Base-by-base conservation (phyloP, 495 filamentous ascomycete species). In the Tuber calosporum region DNA sequence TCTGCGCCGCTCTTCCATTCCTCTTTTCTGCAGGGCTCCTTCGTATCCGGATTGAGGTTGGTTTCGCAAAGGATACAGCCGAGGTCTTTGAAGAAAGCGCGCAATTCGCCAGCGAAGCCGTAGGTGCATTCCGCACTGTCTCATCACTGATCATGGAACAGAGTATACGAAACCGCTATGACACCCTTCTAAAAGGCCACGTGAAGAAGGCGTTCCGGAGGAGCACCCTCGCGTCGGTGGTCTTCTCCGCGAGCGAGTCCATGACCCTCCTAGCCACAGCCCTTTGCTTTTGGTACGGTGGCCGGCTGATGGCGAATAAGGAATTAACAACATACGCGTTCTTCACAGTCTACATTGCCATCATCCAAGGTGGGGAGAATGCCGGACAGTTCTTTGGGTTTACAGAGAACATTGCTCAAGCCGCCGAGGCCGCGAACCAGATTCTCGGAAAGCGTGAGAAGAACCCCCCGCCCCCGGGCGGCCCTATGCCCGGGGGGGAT, bases 251-350 rank as follows among this genome's bases (percentile, higher is more conserved):
- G 19, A 80, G 82, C 1, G 79, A 84, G 66, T 80, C 75, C 11
- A 73, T 81, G 7, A 82, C 84, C 69, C 82, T 83, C 58, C 83
- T 85, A 62, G 83, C 83, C 67, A 84, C 87, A 80, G 88, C 86
- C 0, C 80, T 89, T 8, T 86, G 85, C 4, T 89, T 90, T 71
- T 89, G 87, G 87, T 87, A 86, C 53, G 87, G 88, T 4, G 85
- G 85, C 7, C 84, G 83, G n/a, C 83, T 90, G 17, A 80, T 90
- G 20, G 83, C 86, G 0, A 82, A 81, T 6, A 80, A 81, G 11
- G 86, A 89, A 71, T 83, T 83, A 38, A 79, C 82, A 2, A 79
- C 84, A 9, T 78, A 78, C 4, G 70, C 85, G 30, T 90, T 91
- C 77, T 89, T 89, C 73, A 83, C 89, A 11, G 82, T 88, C 3